Evolutionary conservation across 169 alveolate species (phyloP), one percentile per base, ranked within the genome.

Genomic region (Condylostoma magnum): DNA sequence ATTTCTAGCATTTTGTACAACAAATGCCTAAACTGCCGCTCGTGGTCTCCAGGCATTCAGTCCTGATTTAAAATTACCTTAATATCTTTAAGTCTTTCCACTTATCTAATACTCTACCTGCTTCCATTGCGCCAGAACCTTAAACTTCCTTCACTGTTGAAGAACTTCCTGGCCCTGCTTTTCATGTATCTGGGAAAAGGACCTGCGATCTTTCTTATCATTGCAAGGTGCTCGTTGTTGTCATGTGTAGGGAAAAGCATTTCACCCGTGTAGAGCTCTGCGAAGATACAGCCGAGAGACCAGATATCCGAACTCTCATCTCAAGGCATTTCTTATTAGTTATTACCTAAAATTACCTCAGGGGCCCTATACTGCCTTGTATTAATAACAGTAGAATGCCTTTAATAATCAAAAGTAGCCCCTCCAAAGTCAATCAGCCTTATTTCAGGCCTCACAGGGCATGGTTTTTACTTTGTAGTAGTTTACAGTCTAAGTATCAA

Each of bases 361-460:
- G 99, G 99, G 15, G 99, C 98, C 47, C 99, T 80, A 81, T 98
- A 98, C 58, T 98, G 98, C 53, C 99, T 80, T 6, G 99, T 98
- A 81, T 98, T 98, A 41, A 98, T 97, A 58, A 96, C 94, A 34
- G 97, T 83, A 36, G 98, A 93, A 80, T 97, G 99, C 72, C 97
- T 95, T 63, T 97, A 99, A 70, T 85, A 90, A 70, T 89, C 96
- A 82, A 91, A 96, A 2, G 98, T 97, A 6, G 99, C 99, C 33
- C 99, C 97, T 37, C 99, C 99, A 79, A 98, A 97, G 82, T 98
- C 99, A 46, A 98, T 97, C 46, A 98, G 69, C 81, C 97, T 94
- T 6, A 97, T 93, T 37, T 91, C 95, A 41, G 95, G 80, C 46
- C 85, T 69, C 41, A 86, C 83, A 30, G 99, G 95, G 58, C 10